A percentile compares a stretch with the other conserved stretches of the same genome.
Evolutionary conservation across 2,329 filamentous ascomycete genomes (phyloP).

Genomic region (Byssochlamys sp.): DNA sequence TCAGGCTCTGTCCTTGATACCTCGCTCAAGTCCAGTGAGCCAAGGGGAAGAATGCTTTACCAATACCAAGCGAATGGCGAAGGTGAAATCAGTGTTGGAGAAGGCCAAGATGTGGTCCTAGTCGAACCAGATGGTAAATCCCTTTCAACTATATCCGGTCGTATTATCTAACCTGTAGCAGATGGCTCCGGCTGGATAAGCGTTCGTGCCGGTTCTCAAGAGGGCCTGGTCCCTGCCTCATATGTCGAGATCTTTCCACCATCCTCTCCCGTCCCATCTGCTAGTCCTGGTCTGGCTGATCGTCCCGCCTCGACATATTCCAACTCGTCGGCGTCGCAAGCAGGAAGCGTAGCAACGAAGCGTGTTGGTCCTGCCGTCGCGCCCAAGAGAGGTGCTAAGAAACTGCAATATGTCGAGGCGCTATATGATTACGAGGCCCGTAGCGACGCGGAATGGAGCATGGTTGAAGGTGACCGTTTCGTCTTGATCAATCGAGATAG

Average conservation of each 20-base stretch:
- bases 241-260: constrained; percentile 64
- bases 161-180: constrained; percentile 27
- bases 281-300: constrained; percentile 27
- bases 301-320: constrained; percentile 70
- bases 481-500: constrained; percentile 79
- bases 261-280: constrained; percentile 31
- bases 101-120: constrained; percentile 67
- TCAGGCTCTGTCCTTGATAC: constrained; percentile 36
- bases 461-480: constrained; percentile 83
- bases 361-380: constrained; percentile 90
- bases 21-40: constrained; percentile 37
- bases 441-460: constrained; percentile 77
- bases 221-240: constrained; percentile 76
- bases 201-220: constrained; percentile 59
- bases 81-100: constrained; percentile 70
- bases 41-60: constrained; percentile 82
- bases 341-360: constrained; percentile 50
- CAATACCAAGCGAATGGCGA: constrained; percentile 69
- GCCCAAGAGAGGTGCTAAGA: constrained; percentile 82
- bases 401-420: constrained; percentile 84
- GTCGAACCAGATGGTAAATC: constrained; percentile 78
- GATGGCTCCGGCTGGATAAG: constrained; percentile 89
- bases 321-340: constrained; percentile 61
- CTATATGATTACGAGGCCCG: constrained; percentile 84
- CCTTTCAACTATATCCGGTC: neutral